phyloP scores from a whole-genome alignment of 1,284 basidiomycete genomes.

The Gymnopus androsaceus region DNA sequence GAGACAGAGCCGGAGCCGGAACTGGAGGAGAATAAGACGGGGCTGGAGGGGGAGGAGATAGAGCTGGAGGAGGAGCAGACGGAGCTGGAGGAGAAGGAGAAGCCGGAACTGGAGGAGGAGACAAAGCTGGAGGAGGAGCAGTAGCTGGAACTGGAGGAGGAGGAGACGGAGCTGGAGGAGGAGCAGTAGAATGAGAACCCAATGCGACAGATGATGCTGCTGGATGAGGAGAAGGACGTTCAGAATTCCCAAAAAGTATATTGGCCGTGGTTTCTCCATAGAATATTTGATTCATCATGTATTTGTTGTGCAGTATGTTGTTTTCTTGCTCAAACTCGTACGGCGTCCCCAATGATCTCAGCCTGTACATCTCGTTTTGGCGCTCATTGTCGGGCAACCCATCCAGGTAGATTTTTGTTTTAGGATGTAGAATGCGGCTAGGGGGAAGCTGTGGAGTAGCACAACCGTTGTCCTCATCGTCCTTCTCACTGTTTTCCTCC shows the following conservation, averaged over 20 bases:
- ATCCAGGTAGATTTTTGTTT: too few species aligned
- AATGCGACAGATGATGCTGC: neutral
- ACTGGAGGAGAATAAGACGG: too few species aligned
- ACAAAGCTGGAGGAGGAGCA: neutral
- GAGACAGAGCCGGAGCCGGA: too few species aligned
- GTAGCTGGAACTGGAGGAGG: too few species aligned
- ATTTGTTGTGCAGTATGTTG: neutral
- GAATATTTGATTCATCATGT: neutral
- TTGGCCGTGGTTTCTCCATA: neutral
- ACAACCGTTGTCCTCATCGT: neutral
- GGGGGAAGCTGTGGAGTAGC: too few species aligned
- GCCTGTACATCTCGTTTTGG: too few species aligned
- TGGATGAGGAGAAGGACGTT: neutral
- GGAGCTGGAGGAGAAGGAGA: too few species aligned
- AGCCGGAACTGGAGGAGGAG: neutral
- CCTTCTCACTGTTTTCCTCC: neutral
- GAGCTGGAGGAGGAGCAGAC: too few species aligned
- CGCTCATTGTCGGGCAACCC: too few species aligned
- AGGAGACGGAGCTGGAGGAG: neutral
- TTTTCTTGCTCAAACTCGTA: neutral
- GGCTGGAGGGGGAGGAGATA: too few species aligned
- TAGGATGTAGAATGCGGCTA: too few species aligned
- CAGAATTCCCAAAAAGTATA: neutral
- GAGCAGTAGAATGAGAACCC: neutral
- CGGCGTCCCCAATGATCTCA: neutral